Conservation (phyloP, 352 stramenopile genomes). For the Thraustochytrium aureum region DNA sequence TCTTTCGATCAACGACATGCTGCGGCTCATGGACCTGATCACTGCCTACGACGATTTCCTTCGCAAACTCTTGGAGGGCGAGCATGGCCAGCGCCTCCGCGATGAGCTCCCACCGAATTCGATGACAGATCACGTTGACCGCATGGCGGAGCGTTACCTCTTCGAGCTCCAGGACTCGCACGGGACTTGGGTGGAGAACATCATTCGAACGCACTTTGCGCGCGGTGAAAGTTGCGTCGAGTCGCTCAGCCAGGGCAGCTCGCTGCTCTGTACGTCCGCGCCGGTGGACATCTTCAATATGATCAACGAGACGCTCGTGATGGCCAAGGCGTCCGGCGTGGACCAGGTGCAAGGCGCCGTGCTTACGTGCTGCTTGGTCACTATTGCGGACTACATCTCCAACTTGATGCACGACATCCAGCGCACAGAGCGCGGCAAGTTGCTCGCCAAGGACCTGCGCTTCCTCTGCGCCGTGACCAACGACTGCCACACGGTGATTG, state of each 20-base stretch:
- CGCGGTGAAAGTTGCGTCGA: constrained; percentile 35
- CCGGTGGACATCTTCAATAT: constrained; percentile 54
- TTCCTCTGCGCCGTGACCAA: constrained; percentile 41
- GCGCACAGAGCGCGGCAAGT: constrained; percentile 18
- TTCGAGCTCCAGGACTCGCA: constrained; percentile 46
- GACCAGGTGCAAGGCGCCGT: constrained; percentile 35
- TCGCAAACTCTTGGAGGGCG: not conserved
- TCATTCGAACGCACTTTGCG: constrained; percentile 26
- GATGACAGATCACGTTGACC: constrained; percentile 46
- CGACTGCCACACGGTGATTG: constrained; percentile 25
- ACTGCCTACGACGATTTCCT: constrained; percentile 14
- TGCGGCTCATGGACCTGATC: constrained; percentile 39
- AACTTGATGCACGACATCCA: constrained; percentile 34
- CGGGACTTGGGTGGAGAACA: constrained; percentile 46
- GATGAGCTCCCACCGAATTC: constrained; percentile 19
- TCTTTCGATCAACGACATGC: constrained; percentile 44
- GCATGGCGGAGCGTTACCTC: constrained; percentile 38
- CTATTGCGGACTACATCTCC: constrained; percentile 42
- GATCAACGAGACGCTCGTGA: constrained; percentile 48
- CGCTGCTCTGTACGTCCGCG: constrained; percentile 16
- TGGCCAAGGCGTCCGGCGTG: constrained; percentile 19
- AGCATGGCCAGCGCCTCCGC: not conserved
- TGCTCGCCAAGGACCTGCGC: constrained; percentile 30
- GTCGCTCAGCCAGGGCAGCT: not conserved
- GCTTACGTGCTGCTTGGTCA: constrained; percentile 39